Conservation (phyloP, 352 stramenopile species). For the Phytophthora hybrid region DNA sequence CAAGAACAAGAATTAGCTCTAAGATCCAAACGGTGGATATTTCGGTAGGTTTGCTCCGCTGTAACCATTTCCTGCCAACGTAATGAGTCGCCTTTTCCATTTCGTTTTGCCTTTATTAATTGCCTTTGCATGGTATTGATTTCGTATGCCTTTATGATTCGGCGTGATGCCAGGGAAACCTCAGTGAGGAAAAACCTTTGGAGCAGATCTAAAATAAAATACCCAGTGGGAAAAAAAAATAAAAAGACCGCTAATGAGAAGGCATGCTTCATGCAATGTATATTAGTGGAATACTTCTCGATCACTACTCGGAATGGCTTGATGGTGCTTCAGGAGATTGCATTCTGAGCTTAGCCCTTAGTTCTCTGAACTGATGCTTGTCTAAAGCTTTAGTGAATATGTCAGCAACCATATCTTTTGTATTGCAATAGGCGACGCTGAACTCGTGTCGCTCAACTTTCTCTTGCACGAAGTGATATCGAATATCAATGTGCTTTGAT, state of each 20-base stretch:
- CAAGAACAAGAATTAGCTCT: neutral
- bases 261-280: conserved; percentile 13
- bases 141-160: conserved; percentile 1
- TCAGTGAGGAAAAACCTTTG: conserved; percentile 7
- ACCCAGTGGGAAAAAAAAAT: neutral
- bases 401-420: conserved; percentile 32
- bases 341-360: conserved; percentile 5
- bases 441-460: conserved; percentile 25
- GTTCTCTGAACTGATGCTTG: conserved; percentile 4
- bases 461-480: conserved; percentile 2
- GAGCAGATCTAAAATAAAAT: neutral
- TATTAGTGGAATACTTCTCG: too few species aligned
- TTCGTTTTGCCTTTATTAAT: too few species aligned
- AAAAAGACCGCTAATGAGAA: neutral
- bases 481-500: conserved; percentile 46
- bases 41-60: too few species aligned
- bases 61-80: too few species aligned
- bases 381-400: conserved; percentile 40
- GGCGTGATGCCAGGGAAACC: conserved; percentile 3
- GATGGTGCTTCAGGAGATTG: neutral
- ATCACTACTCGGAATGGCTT: too few species aligned
- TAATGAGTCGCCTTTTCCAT: too few species aligned
- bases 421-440: conserved; percentile 36
- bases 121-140: neutral
- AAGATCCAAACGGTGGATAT: too few species aligned